Base-by-base conservation (phyloP, 371 early-diverging fungal genomes). In the Haplosporangium sp. region DNA sequence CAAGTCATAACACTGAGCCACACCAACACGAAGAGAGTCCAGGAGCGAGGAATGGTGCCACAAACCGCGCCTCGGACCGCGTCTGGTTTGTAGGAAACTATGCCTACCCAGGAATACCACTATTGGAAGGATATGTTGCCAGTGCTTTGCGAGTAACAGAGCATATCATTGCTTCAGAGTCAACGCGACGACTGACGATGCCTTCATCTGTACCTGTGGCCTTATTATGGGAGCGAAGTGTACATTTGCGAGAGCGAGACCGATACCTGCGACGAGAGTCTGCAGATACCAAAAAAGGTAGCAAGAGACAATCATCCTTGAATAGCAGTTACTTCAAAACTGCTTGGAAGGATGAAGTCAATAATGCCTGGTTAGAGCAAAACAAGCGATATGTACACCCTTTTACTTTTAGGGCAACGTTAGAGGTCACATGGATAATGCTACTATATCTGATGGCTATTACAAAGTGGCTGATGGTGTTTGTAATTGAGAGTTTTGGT, bases 91-190 rank as follows among this genome's bases (percentile, higher is more conserved):
- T 95, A 0, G 96, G 97, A 2, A 88, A 92, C 2, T 95, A 92
- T 76, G 89, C 93, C 9, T 91, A 90, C 84, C 92, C 93, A 7
- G 96, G 96, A 5, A 92, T 96, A 48, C 97, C 96, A 44, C 83
- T 96, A 39, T 78, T 95, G 38, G 97, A 96, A 77, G 96, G 96
- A 0, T 96, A 95, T 71, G 96, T 96, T 6, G 92, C 91, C 37
- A 90, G 91, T 56, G 90, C 95, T 1, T 85, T 89, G 38, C 86
- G 86, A 17, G 95, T 93, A 1, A 91, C 88, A 19, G 84, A 76
- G 53, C 68, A 84, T 38, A 81, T 89, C 60, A 35, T 71, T n/a
- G 45, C 61, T 27, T 42, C 67, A 17, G 75, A 71, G 20, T 62
- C 63, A 4, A 10, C 59, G 2, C 69, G 39, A 1, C 58, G 15